phyloP scores from a whole-genome alignment of 1,284 basidiomycete species.

The Ustilago curta region DNA sequence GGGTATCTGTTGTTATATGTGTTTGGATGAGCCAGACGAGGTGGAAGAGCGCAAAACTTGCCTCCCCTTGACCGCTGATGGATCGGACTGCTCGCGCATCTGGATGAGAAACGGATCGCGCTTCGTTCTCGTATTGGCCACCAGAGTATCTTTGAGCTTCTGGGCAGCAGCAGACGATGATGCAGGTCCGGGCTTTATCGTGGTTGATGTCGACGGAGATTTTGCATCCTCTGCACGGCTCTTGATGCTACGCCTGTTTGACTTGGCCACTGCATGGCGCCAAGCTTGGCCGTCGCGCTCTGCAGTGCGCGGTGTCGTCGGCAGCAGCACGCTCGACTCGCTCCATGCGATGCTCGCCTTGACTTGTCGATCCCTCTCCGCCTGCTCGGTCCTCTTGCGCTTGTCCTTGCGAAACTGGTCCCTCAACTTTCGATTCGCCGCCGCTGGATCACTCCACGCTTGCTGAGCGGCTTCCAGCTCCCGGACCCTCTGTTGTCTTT shows the following conservation, averaged over 20 bases:
- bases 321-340: conserved; percentile 17
- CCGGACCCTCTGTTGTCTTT: conserved; percentile 80
- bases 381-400: conserved; percentile 78
- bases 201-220: too few relatives aligned
- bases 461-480: conserved; percentile 80
- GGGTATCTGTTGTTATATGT: conserved; percentile 8
- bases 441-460: conserved; percentile 85
- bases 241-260: not conserved
- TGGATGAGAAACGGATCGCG: conserved; percentile 20
- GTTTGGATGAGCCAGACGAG: not conserved
- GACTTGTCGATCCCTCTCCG: conserved; percentile 77
- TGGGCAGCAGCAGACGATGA: not conserved
- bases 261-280: not conserved
- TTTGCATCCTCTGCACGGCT: too few relatives aligned
- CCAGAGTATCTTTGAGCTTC: conserved; percentile 1
- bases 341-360: conserved; percentile 72
- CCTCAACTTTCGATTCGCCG: conserved; percentile 79
- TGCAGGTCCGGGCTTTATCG: not conserved
- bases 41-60: not conserved
- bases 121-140: conserved; percentile 21
- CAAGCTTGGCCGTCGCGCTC: not conserved
- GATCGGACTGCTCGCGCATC: not conserved
- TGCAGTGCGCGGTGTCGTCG: not conserved
- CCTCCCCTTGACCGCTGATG: too few relatives aligned
- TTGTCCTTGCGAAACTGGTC: conserved; percentile 87